These are phyloP conservation scores for Hortaea sp. DNA, from an alignment of 2,329 filamentous ascomycete genomes.

Conservation along the genomic window DNA sequence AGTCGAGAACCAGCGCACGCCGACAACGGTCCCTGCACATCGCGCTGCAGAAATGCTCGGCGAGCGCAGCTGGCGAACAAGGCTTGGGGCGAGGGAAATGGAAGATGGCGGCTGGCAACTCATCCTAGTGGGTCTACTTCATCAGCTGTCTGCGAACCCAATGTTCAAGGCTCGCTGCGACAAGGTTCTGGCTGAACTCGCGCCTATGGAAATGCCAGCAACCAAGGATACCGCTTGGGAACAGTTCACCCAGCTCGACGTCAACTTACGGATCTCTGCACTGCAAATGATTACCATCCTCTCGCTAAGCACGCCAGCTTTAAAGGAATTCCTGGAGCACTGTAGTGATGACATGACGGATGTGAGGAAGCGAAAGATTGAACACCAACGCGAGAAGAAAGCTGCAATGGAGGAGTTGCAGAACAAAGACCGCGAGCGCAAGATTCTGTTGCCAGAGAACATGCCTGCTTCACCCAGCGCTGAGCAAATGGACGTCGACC, in stretches of 20 bases:
- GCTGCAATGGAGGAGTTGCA: constrained; percentile 45
- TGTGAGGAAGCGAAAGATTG: constrained; percentile 91
- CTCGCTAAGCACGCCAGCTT: constrained; percentile 72
- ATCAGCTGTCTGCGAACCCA: constrained; percentile 72
- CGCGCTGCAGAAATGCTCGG: constrained; percentile 66
- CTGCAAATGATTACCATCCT: constrained; percentile 81
- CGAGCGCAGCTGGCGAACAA: constrained; percentile 74
- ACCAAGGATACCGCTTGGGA: constrained; percentile 61
- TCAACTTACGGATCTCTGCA: constrained; percentile 71
- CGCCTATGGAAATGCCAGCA: constrained; percentile 65
- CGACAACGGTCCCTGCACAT: constrained; percentile 35
- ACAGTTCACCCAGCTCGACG: constrained; percentile 65
- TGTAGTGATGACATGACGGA: constrained; percentile 91
- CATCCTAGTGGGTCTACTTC: constrained; percentile 75
- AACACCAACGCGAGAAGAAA: constrained; percentile 71
- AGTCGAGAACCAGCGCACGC: constrained; percentile 38
- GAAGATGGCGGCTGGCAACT: constrained; percentile 82
- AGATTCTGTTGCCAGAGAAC: constrained; percentile 63
- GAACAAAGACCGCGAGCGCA: constrained; percentile 30
- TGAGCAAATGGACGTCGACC: constrained; percentile 32
- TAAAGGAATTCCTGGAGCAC: constrained; percentile 82
- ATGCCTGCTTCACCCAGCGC: constrained; percentile 52
- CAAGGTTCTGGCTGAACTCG: constrained; percentile 68
- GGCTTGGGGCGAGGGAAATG: constrained; percentile 75
- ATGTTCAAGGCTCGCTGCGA: constrained; percentile 64